A percentile compares a stretch with the other conserved stretches of the same genome.
Conservation (phyloP, 306 rosid species). For the Styphnolobium japonicum region DNA sequence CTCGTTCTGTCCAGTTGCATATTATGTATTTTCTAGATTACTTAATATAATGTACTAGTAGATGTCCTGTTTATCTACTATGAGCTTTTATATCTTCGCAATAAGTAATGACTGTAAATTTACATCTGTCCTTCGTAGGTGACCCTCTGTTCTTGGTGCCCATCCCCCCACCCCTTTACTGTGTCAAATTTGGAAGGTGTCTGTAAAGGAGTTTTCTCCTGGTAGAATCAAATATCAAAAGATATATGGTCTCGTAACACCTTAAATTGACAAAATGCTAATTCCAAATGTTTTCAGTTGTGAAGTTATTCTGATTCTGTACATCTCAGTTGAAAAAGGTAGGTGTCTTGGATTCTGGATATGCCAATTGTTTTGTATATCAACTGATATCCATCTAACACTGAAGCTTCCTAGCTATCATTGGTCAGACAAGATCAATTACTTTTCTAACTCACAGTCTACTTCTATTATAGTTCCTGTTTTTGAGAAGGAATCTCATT, state of each 20-base stretch:
- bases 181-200: background rate
- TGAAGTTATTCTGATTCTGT: background rate
- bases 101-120: background rate
- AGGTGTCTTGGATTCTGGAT: background rate
- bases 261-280: background rate
- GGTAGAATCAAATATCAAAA: background rate
- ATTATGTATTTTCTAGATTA: background rate
- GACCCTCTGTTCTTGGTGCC: background rate
- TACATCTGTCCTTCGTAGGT: background rate
- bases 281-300: conserved; percentile 6
- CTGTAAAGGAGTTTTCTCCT: background rate
- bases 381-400: background rate
- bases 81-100: conserved; percentile 4
- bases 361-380: background rate
- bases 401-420: conserved; percentile 2
- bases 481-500: background rate
- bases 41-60: background rate
- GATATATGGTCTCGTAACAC: background rate
- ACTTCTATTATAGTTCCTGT: background rate
- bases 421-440: conserved; percentile 1
- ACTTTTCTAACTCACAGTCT: background rate
- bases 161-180: background rate
- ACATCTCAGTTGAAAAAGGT: background rate
- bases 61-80: background rate
- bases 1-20: background rate